Percentiles rank a stretch among this genome's conserved stretches.
Evolutionary conservation across 2,329 filamentous ascomycete species (phyloP).

Genomic region (Teratosphaeria nubilosa): DNA sequence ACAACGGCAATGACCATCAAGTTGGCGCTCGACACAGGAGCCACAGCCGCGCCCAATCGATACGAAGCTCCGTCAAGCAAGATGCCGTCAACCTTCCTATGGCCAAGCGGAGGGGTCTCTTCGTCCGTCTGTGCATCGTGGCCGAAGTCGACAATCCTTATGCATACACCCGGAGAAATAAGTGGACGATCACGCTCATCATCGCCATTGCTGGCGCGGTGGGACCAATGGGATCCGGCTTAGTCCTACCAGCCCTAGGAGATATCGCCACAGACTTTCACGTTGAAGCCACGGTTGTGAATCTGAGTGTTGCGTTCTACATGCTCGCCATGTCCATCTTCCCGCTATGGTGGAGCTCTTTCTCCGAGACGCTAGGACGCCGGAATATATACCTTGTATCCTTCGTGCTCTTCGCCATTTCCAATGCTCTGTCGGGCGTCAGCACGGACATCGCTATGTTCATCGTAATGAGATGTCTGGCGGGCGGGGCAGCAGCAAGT

Average conservation of each 20-base stretch:
- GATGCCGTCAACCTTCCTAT: constrained; percentile 39
- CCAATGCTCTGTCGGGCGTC: constrained; percentile 58
- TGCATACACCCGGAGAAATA: constrained; percentile 60
- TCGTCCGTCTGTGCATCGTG: constrained; percentile 60
- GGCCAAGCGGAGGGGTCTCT: constrained; percentile 56
- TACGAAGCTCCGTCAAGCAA: constrained; percentile 12
- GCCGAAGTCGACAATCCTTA: constrained; percentile 71
- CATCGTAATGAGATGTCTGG: constrained; percentile 62
- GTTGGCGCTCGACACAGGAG: constrained; percentile 15
- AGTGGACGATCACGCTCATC: constrained; percentile 76
- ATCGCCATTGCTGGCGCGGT: constrained; percentile 67
- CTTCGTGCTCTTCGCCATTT: constrained; percentile 62
- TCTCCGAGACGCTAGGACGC: constrained; percentile 61
- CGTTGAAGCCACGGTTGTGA: constrained; percentile 56
- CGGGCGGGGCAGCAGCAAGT: constrained; percentile 66
- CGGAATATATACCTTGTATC: constrained; percentile 70
- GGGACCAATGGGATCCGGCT: constrained; percentile 73
- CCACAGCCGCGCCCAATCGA: constrained; percentile 15
- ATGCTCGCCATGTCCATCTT: constrained; percentile 75
- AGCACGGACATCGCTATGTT: constrained; percentile 65
- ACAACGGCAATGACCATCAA: constrained; percentile 20
- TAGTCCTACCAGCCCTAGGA: constrained; percentile 66
- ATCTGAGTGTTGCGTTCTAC: constrained; percentile 67
- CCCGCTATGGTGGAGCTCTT: constrained; percentile 77
- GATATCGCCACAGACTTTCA: constrained; percentile 54